Evolutionary conservation across 306 rosid species (phyloP).

Genomic region (Malus domestica): ASM211411v1 NC_041803.1:15004501-15005000

Average conservation of each 20-base stretch:
- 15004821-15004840: conserved; percentile 74
- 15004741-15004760: conserved; percentile 45
- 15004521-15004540: conserved; percentile 1
- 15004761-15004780: conserved; percentile 75
- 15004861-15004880: conserved; percentile 63
- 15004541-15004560: conserved; percentile 31
- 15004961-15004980: conserved; percentile 31
- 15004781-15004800: conserved; percentile 61
- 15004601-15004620: conserved; percentile 48
- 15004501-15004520: not conserved
- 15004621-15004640: conserved; percentile 72
- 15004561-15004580: conserved; percentile 29
- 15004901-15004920: conserved; percentile 70
- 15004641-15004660: conserved; percentile 61
- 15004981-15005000: conserved; percentile 37
- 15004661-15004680: conserved; percentile 48
- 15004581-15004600: conserved; percentile 46
- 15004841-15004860: conserved; percentile 68
- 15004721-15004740: conserved; percentile 35
- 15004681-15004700: conserved; percentile 24
- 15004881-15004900: conserved; percentile 73
- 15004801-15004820: conserved; percentile 69
- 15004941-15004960: conserved; percentile 11
- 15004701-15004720: conserved; percentile 28
- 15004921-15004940: conserved; percentile 48